Conservation (phyloP, 192 early-diverging fungal species). For the Chytriomyces sp. region DNA sequence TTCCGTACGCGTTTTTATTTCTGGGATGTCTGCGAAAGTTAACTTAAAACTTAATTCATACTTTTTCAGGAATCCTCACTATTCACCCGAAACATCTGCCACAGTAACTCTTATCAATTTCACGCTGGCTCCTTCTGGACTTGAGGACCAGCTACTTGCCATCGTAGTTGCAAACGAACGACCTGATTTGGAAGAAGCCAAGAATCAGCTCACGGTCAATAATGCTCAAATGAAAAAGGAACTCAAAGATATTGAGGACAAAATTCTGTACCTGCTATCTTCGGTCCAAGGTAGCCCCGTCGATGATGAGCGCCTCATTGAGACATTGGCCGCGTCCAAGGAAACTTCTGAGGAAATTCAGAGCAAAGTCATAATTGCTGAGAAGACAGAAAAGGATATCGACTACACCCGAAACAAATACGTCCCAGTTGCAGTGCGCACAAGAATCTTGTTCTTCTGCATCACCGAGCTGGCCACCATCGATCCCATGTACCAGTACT, state of each 20-base stretch:
- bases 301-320: conserved; percentile 66
- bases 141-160: conserved; percentile 66
- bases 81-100: conserved; percentile 63
- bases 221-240: conserved; percentile 70
- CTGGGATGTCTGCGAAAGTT: background rate
- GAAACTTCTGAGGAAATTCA: conserved; percentile 70
- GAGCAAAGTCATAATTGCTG: conserved; percentile 59
- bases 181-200: conserved; percentile 68
- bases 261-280: conserved; percentile 65
- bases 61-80: conserved; percentile 52
- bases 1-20: conserved; percentile 41
- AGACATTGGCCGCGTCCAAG: conserved; percentile 64
- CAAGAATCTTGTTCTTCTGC: conserved; percentile 66
- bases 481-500: conserved; percentile 71
- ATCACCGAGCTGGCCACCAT: conserved; percentile 64
- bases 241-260: conserved; percentile 70
- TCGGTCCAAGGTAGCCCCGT: conserved; percentile 68
- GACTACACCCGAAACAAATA: conserved; percentile 68
- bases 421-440: conserved; percentile 60
- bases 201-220: conserved; percentile 62
- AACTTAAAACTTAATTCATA: background rate
- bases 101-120: conserved; percentile 68
- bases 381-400: conserved; percentile 67
- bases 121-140: conserved; percentile 62
- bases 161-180: conserved; percentile 66